A percentile compares a stretch with the other conserved stretches of the same genome.
These are phyloP conservation scores for Kappamyces sp. DNA, from an alignment of 192 early-diverging fungal species.

Conservation along the genomic window DNA sequence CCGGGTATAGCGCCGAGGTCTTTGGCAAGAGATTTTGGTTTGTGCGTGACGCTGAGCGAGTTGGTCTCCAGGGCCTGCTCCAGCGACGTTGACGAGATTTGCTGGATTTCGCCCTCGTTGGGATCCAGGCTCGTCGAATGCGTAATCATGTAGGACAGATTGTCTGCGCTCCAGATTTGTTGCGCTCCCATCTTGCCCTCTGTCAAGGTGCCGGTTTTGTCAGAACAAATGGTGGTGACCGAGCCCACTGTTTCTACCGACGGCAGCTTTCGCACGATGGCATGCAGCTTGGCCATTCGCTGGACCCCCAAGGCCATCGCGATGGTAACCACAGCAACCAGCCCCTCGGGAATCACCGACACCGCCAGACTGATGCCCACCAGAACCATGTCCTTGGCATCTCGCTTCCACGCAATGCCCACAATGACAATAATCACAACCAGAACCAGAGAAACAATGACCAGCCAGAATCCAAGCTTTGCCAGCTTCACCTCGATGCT, in stretches of 20 bases:
- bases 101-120: slow-evolving; percentile 24
- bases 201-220: slow-evolving; percentile 94
- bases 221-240: slow-evolving; percentile 95
- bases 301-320: slow-evolving; percentile 97
- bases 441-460: slow-evolving; percentile 71
- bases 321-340: slow-evolving; percentile 95
- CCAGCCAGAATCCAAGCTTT: slow-evolving; percentile 76
- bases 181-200: slow-evolving; percentile 95
- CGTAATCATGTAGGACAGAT: slow-evolving; percentile 63
- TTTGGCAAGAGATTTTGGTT: slow-evolving; percentile 38
- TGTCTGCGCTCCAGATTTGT: slow-evolving; percentile 74
- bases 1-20: slow-evolving; percentile 34
- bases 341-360: slow-evolving; percentile 95
- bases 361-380: slow-evolving; percentile 89
- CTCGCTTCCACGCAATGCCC: slow-evolving; percentile 59
- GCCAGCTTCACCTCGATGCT: slow-evolving; percentile 59
- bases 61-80: slow-evolving; percentile 18
- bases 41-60: not conserved
- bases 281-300: slow-evolving; percentile 81
- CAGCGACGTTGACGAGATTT: slow-evolving; percentile 3
- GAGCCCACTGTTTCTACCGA: slow-evolving; percentile 94
- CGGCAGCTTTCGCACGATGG: slow-evolving; percentile 86
- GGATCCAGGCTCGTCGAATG: slow-evolving; percentile 48
- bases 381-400: slow-evolving; percentile 67
- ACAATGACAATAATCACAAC: slow-evolving; percentile 82